Conservation (phyloP, 495 filamentous ascomycete species). For the Penicillium herquei region DNA sequence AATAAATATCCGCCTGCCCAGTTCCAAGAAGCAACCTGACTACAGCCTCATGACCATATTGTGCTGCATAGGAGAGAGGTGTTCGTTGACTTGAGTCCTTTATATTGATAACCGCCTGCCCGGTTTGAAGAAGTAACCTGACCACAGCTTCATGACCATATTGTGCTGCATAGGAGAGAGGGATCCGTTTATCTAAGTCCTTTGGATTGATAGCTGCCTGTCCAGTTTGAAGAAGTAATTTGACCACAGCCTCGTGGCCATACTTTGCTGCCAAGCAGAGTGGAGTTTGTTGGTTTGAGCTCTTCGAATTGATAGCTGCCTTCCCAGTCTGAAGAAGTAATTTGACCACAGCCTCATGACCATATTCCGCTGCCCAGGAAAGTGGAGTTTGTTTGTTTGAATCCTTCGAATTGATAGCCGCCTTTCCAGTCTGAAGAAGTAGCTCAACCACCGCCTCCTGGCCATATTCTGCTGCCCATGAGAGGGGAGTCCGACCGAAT, state of each 20-base stretch:
- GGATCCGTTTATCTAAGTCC: too few species aligned
- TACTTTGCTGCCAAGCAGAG: slow-evolving; percentile 11
- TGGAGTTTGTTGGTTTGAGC: slow-evolving; percentile 16
- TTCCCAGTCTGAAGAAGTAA: slow-evolving; percentile 17
- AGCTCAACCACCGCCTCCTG: slow-evolving; percentile 18
- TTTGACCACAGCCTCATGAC: slow-evolving; percentile 15
- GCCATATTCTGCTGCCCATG: neutral
- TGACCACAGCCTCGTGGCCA: too few species aligned
- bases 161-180: too few species aligned
- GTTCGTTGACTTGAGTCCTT: too few species aligned
- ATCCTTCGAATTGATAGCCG: slow-evolving; percentile 17
- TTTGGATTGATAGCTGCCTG: too few species aligned
- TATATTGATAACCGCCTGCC: too few species aligned
- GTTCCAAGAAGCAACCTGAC: slow-evolving; percentile 22
- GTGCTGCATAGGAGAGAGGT: slow-evolving; percentile 1
- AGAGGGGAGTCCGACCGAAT: slow-evolving; percentile 17
- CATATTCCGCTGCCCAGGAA: neutral
- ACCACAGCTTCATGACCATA: too few species aligned
- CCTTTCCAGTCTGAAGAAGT: slow-evolving; percentile 15
- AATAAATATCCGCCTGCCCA: slow-evolving; percentile 10
- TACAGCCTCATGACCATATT: slow-evolving; percentile 5
- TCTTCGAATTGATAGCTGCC: slow-evolving; percentile 14
- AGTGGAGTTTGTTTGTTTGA: slow-evolving; percentile 15
- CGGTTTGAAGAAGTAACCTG: too few species aligned
- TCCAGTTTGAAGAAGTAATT: too few species aligned